These are phyloP conservation scores for Brassica carinata DNA, from an alignment of 345 rosid genomes.

Conservation along the genomic window DNA sequence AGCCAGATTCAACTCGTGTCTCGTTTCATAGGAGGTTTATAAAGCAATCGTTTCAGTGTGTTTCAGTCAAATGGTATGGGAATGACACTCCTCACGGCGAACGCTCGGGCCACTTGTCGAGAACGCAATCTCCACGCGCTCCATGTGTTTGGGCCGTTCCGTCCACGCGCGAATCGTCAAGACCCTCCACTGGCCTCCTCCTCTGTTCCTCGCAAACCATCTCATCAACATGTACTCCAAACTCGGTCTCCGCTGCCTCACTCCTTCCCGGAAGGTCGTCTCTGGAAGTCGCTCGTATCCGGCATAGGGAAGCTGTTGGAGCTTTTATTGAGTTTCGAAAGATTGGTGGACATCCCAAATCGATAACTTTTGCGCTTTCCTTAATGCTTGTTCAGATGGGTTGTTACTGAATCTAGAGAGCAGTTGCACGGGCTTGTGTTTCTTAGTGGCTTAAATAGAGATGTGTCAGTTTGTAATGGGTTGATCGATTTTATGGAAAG, in stretches of 20 bases:
- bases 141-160: neutral
- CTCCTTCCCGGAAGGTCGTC: neutral
- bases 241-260: neutral
- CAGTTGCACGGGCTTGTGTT: neutral
- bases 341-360: neutral
- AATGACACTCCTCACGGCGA: neutral
- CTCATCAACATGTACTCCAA: neutral
- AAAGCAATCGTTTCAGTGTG: too few relatives aligned
- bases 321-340: neutral
- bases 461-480: neutral
- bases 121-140: neutral
- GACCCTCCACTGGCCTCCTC: neutral
- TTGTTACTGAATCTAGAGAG: neutral
- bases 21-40: too few relatives aligned
- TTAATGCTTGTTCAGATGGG: neutral
- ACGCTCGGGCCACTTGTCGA: neutral
- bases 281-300: neutral
- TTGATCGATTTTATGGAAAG: neutral
- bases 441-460: neutral
- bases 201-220: neutral
- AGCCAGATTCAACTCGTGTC: too few relatives aligned
- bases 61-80: too few relatives aligned
- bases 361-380: neutral
- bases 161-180: slow-evolving; percentile 1
- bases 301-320: neutral